Conservation (phyloP, 192 early-diverging fungal species). For the Irineochytrium annulatum region DNA sequence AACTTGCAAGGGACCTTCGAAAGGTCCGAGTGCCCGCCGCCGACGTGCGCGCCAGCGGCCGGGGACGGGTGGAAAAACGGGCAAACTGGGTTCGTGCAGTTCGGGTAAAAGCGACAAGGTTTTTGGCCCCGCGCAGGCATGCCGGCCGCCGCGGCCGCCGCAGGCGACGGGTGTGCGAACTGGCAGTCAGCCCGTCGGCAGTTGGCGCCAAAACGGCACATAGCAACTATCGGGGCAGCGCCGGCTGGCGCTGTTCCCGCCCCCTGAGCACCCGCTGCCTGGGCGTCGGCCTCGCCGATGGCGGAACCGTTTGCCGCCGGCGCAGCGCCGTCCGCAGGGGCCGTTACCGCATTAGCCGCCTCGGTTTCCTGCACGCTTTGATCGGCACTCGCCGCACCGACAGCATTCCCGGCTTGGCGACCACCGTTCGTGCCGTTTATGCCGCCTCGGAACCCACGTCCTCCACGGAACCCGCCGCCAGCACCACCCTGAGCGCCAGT, state of each 20-base stretch:
- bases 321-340: neutral
- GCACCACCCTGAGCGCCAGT: neutral
- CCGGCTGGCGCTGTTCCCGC: constrained; percentile 1
- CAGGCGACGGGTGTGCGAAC: constrained; percentile 39
- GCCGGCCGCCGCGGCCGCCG: constrained; percentile 19
- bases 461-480: neutral
- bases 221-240: constrained; percentile 5
- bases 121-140: neutral
- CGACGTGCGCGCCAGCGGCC: neutral
- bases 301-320: neutral
- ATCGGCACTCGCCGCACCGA: too few relatives aligned
- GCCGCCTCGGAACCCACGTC: neutral
- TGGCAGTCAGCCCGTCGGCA: constrained; percentile 35
- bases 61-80: constrained; percentile 30
- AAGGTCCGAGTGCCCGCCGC: constrained; percentile 2
- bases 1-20: constrained; percentile 30
- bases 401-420: neutral
- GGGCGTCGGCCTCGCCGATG: neutral
- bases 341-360: neutral
- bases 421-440: neutral
- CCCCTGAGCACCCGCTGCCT: neutral
- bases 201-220: constrained; percentile 28
- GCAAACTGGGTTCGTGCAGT: constrained; percentile 29
- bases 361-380: too few relatives aligned
- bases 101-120: constrained; percentile 28